Evolutionary conservation across 768 basidiomycete genomes (phyloP).

Genomic region (Pulveroboletus ravenelii): DNA sequence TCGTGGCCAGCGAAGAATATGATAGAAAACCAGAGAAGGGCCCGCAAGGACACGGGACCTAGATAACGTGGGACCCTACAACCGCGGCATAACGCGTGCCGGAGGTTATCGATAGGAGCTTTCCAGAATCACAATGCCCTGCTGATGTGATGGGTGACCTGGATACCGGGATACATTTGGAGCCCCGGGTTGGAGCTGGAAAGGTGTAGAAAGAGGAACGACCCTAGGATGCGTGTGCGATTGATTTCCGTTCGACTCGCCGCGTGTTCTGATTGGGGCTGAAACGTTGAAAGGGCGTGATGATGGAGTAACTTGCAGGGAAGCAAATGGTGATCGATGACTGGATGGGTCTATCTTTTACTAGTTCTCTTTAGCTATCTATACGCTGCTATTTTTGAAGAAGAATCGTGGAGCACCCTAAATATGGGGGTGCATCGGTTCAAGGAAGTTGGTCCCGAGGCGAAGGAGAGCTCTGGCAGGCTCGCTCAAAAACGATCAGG

Average conservation of each 20-base stretch:
- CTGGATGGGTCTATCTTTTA: not conserved
- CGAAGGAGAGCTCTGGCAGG: too few relatives aligned
- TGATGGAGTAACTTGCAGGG: not conserved
- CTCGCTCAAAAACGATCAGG: too few relatives aligned
- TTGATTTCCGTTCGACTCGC: not conserved
- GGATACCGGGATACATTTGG: too few relatives aligned
- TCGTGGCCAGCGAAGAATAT: slow-evolving; percentile 3
- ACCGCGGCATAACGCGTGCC: not conserved
- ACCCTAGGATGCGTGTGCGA: not conserved
- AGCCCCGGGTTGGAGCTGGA: not conserved
- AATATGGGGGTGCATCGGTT: not conserved
- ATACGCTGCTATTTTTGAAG: not conserved
- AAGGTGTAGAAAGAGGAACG: not conserved
- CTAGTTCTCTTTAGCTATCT: not conserved
- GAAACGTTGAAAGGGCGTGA: not conserved
- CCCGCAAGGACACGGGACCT: not conserved
- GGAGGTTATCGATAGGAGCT: not conserved
- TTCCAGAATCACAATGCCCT: not conserved
- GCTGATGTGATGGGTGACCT: too few relatives aligned
- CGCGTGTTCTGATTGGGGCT: not conserved
- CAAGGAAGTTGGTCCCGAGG: too few relatives aligned
- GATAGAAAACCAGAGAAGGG: not conserved
- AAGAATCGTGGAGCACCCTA: not conserved
- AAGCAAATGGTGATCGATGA: not conserved
- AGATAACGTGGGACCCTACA: slow-evolving; percentile 4